phyloP scores from a whole-genome alignment of 164 flowering plant species.

The Nelumbo lutea region DNA sequence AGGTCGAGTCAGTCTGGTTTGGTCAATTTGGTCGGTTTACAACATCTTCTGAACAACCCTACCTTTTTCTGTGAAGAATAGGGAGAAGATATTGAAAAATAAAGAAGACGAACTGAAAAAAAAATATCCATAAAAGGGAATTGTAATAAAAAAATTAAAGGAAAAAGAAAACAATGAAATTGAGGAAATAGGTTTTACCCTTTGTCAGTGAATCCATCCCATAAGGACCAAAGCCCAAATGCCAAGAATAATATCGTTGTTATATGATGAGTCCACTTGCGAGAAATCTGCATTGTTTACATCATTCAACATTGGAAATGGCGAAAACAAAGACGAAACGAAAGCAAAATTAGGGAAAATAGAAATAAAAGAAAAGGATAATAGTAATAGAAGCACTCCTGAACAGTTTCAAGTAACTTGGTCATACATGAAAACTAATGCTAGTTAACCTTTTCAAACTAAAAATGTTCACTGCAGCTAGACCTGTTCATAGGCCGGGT shows the following conservation, averaged over 20 bases:
- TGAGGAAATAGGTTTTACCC: slow-evolving; percentile 37
- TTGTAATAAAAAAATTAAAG: slow-evolving; percentile 1
- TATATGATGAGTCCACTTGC: slow-evolving; percentile 84
- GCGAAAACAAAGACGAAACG: neutral
- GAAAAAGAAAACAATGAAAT: neutral
- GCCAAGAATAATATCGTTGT: slow-evolving; percentile 84
- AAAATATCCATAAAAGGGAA: neutral
- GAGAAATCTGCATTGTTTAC: slow-evolving; percentile 57
- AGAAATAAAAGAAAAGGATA: no score
- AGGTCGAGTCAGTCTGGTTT: no score
- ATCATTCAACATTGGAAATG: slow-evolving; percentile 1
- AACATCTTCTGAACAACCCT: no score
- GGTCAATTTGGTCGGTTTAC: no score
- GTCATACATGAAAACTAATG: no score
- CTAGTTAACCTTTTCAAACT: no score
- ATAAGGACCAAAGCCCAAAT: slow-evolving; percentile 90
- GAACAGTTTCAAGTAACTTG: no score
- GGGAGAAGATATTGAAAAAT: slow-evolving; percentile 1
- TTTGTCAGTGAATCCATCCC: slow-evolving; percentile 74
- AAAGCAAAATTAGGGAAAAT: neutral
- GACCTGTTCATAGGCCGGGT: no score
- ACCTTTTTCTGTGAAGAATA: neutral
- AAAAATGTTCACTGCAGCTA: no score
- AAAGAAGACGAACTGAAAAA: neutral
- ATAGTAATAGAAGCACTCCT: no score